These are phyloP conservation scores for Candida maesae DNA, from an alignment of 805 yeast genomes.

Conservation along the genomic window DNA sequence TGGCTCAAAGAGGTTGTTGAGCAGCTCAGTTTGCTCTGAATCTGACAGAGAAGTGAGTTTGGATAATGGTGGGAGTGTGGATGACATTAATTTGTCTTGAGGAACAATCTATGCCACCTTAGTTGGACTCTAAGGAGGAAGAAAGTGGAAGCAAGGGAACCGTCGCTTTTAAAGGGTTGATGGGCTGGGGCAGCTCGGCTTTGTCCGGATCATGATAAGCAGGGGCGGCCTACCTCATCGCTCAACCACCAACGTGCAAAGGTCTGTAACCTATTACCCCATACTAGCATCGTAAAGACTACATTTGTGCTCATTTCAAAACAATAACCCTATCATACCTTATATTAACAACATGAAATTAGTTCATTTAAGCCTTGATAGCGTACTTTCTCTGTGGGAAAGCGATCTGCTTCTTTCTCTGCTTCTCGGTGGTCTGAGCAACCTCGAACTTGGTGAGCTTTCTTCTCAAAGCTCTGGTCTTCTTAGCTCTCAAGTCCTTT, in stretches of 20 bases:
- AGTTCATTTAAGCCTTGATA: slow-evolving; percentile 80
- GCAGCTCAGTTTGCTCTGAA: slow-evolving; percentile 33
- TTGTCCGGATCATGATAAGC: background rate
- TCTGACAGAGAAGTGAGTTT: slow-evolving; percentile 23
- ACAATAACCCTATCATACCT: slow-evolving; percentile 27
- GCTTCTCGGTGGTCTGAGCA: slow-evolving; percentile 76
- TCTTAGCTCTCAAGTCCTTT: slow-evolving; percentile 98
- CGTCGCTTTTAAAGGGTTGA: too few relatives aligned
- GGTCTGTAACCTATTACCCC: background rate
- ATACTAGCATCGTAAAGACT: too few relatives aligned
- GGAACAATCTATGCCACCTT: too few relatives aligned
- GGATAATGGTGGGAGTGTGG: slow-evolving; percentile 32
- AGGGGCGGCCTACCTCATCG: too few relatives aligned
- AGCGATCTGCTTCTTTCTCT: slow-evolving; percentile 88
- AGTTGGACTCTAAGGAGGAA: background rate
- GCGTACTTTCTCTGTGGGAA: slow-evolving; percentile 99
- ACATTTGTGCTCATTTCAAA: too few relatives aligned
- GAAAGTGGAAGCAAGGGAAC: too few relatives aligned
- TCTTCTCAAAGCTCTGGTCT: slow-evolving; percentile 99
- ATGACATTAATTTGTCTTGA: slow-evolving; percentile 16
- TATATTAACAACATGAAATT: slow-evolving; percentile 22
- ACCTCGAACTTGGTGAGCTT: slow-evolving; percentile 86
- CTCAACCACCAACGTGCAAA: too few relatives aligned
- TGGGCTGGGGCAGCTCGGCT: background rate
- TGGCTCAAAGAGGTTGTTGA: slow-evolving; percentile 34